Percentiles rank a stretch among this genome's conserved stretches.
phyloP scores from a whole-genome alignment of 2,329 filamentous ascomycete genomes.

The Incumbomyces lentus region DNA sequence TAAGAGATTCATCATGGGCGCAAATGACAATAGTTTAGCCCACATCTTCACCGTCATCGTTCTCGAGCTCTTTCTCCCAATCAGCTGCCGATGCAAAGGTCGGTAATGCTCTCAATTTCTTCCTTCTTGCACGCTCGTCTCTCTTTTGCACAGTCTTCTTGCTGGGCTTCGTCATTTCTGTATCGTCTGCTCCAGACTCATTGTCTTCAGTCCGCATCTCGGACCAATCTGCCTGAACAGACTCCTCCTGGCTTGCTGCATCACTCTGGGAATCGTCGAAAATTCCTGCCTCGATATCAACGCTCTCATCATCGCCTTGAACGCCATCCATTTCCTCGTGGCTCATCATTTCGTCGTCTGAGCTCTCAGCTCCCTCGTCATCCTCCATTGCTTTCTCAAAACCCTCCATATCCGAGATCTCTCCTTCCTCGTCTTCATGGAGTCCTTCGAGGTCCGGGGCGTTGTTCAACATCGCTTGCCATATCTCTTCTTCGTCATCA shows the following conservation, averaged over 20 bases:
- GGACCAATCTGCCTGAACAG: conserved; percentile 28
- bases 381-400: conserved; percentile 35
- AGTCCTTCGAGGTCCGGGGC: conserved; percentile 65
- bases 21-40: not conserved
- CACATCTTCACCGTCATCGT: conserved; percentile 49
- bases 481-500: conserved; percentile 68
- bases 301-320: conserved; percentile 18
- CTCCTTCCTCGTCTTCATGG: conserved; percentile 48
- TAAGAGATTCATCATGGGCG: too few relatives aligned
- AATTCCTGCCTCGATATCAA: conserved; percentile 19
- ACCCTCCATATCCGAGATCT: conserved; percentile 40
- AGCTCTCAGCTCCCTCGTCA: conserved; percentile 19
- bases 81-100: conserved; percentile 91
- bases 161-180: conserved; percentile 30
- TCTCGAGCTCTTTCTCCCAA: conserved; percentile 73
- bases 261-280: conserved; percentile 36
- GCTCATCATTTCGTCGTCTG: conserved; percentile 33
- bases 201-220: conserved; percentile 32
- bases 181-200: conserved; percentile 24
- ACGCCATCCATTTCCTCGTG: conserved; percentile 36
- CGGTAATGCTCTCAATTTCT: conserved; percentile 78
- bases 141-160: conserved; percentile 23
- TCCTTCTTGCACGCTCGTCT: conserved; percentile 40
- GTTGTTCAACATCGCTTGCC: conserved; percentile 78
- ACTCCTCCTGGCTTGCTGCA: conserved; percentile 41